Evolutionary conservation across 169 alveolate species (phyloP).

Genomic region (Cystoisospora suis): DNA sequence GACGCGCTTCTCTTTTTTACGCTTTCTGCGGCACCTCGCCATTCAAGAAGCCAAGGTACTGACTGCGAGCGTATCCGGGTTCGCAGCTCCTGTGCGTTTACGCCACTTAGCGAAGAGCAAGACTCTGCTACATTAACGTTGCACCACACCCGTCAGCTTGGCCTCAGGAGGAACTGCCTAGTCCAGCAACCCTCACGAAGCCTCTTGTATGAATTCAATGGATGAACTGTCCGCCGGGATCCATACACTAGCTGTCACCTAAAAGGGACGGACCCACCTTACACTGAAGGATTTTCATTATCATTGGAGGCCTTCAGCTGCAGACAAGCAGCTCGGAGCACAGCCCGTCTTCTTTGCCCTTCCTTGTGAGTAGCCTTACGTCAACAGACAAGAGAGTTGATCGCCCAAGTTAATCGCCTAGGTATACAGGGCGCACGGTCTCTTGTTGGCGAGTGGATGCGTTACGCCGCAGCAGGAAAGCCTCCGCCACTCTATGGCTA

Average conservation of each 20-base stretch:
- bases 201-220: no score
- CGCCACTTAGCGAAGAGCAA: not conserved
- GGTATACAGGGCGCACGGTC: not conserved
- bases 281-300: not conserved
- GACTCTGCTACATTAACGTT: not conserved
- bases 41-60: conserved; percentile 7
- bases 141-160: no score
- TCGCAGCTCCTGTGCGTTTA: not conserved
- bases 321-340: not conserved
- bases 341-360: not conserved
- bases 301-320: not conserved
- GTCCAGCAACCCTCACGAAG: no score
- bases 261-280: no score
- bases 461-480: conserved; percentile 12
- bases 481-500: not conserved
- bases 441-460: not conserved
- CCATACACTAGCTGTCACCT: no score
- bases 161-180: no score
- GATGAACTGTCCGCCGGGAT: no score
- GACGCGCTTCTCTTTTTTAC: not conserved
- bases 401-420: not conserved
- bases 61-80: not conserved
- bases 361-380: not conserved
- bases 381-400: not conserved
- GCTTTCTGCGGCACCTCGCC: conserved; percentile 13